These are phyloP conservation scores for Phaeosphaeria sp. DNA, from an alignment of 2,329 filamentous ascomycete genomes.

Conservation along the genomic window DNA sequence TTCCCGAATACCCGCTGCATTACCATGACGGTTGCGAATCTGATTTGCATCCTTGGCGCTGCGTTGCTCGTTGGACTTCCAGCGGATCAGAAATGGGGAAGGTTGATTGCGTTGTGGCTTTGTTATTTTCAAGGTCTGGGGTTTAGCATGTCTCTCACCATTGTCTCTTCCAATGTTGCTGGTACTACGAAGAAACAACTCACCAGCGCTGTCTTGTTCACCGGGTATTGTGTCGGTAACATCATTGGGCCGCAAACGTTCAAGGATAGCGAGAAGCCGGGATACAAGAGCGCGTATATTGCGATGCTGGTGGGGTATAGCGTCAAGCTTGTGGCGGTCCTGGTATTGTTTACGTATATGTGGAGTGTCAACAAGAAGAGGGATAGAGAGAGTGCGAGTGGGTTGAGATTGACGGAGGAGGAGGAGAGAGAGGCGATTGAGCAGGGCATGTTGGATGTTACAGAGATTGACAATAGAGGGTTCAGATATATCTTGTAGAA, in stretches of 20 bases:
- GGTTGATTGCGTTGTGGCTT: constrained; percentile 36
- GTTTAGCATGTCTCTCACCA: constrained; percentile 28
- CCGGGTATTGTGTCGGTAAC: constrained; percentile 53
- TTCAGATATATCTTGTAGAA: constrained; percentile 49
- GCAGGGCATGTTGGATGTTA: constrained; percentile 51
- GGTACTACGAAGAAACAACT: constrained; percentile 59
- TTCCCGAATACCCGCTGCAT: constrained; percentile 21
- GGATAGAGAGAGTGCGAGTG: constrained; percentile 32
- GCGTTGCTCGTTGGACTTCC: constrained; percentile 2
- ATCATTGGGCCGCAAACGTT: constrained; percentile 54
- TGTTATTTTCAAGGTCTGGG: constrained; percentile 55
- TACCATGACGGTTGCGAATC: constrained; percentile 24
- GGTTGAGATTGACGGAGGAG: constrained; percentile 31
- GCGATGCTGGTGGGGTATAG: constrained; percentile 49
- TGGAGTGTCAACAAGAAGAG: constrained; percentile 44
- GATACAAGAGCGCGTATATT: constrained; percentile 35
- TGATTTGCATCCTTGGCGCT: constrained; percentile 29
- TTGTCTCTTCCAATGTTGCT: constrained; percentile 53
- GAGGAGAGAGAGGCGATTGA: constrained; percentile 46
- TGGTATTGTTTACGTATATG: constrained; percentile 46
- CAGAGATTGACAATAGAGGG: constrained; percentile 53
- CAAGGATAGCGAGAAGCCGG: constrained; percentile 43
- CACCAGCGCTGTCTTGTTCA: constrained; percentile 56
- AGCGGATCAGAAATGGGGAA: constrained; percentile 33
- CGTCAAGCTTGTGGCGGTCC: constrained; percentile 48